Conservation (phyloP, 1,284 basidiomycete species). For the Sporisorium graminicola region DNA sequence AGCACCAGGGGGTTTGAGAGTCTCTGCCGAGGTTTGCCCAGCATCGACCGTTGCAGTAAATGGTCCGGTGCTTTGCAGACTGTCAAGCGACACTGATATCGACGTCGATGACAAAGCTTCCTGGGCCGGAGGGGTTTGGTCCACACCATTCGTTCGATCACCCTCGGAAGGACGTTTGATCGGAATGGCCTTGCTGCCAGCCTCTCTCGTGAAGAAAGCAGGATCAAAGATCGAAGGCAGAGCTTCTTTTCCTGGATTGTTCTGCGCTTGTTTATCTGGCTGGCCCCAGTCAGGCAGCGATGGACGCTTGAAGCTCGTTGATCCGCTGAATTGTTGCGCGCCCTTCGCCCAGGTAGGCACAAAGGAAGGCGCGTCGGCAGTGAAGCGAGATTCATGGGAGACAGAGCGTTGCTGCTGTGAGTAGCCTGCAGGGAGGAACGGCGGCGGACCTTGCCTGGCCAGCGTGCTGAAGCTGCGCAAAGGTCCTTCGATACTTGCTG, state of each 20-base stretch:
- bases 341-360: conserved; percentile 49
- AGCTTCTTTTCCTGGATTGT: background rate
- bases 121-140: background rate
- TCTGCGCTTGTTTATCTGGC: background rate
- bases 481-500: conserved; percentile 60
- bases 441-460: conserved; percentile 36
- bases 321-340: conserved; percentile 8
- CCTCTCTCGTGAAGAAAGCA: conserved; percentile 25
- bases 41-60: background rate
- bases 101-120: background rate
- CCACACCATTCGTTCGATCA: background rate
- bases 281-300: conserved; percentile 50
- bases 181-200: conserved; percentile 54
- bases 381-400: conserved; percentile 41
- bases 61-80: background rate
- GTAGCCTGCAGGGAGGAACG: conserved; percentile 43
- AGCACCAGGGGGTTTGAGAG: conserved; percentile 8
- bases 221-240: conserved; percentile 33
- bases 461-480: conserved; percentile 47
- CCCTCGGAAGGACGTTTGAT: conserved; percentile 48
- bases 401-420: conserved; percentile 28
- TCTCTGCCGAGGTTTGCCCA: conserved; percentile 17
- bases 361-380: conserved; percentile 54
- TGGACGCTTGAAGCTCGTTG: conserved; percentile 40
- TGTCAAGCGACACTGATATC: background rate